Percentiles rank a stretch among this genome's conserved stretches.
These are phyloP conservation scores for Thielaviopsis cerberus DNA, from an alignment of 2,329 filamentous ascomycete genomes.

Conservation along the genomic window DNA sequence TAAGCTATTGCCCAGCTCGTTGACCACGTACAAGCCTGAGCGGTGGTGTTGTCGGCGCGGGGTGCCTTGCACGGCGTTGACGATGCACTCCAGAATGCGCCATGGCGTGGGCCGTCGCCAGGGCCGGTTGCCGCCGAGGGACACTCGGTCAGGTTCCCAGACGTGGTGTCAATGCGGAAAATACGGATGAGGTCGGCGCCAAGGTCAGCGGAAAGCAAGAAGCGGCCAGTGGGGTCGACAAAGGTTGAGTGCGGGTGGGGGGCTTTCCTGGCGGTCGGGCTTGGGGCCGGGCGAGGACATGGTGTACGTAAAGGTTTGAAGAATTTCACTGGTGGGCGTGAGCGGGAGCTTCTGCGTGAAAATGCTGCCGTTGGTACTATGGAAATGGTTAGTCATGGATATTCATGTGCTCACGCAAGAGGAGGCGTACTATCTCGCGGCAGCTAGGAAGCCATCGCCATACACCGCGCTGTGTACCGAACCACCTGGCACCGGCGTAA, in stretches of 20 bases:
- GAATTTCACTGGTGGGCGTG: conserved; percentile 15
- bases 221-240: conserved; percentile 29
- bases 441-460: conserved; percentile 24
- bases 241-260: conserved; percentile 36
- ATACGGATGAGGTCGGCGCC: conserved; percentile 36
- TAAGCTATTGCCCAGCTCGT: conserved; percentile 32
- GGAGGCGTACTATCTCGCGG: conserved; percentile 25
- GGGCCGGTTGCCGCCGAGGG: conserved; percentile 22
- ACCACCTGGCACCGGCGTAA: conserved; percentile 19
- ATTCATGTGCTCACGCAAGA: neutral
- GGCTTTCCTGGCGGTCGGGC: conserved; percentile 31
- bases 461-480: conserved; percentile 25
- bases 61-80: neutral
- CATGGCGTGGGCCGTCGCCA: conserved; percentile 35
- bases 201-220: conserved; percentile 32
- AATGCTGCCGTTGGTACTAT: conserved; percentile 24
- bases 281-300: conserved; percentile 25
- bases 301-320: conserved; percentile 24
- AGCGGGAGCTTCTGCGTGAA: conserved; percentile 26
- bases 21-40: conserved; percentile 22
- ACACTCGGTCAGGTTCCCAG: conserved; percentile 28
- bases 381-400: neutral
- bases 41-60: conserved; percentile 2
- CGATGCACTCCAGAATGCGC: conserved; percentile 26
- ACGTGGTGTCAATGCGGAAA: conserved; percentile 28